Evolutionary conservation across 208 protist genomes (phyloP).

Genomic region (Acanthamoeba castellanii): DNA sequence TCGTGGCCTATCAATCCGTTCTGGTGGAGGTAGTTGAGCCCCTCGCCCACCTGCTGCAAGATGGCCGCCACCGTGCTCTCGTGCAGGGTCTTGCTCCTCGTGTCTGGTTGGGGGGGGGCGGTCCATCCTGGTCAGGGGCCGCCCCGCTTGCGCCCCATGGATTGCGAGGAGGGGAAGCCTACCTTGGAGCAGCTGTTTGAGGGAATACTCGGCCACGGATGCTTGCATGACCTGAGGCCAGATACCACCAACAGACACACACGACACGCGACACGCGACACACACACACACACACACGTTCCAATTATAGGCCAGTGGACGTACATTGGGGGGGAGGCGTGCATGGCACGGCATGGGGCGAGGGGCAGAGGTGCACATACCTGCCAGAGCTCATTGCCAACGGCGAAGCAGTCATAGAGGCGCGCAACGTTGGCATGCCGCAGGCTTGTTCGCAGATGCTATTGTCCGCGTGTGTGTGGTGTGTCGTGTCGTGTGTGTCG

Average conservation of each 20-base stretch:
- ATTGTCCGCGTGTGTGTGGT: too few species aligned
- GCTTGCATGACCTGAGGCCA: not conserved
- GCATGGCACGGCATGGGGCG: too few species aligned
- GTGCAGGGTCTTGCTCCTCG: not conserved
- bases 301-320: too few species aligned
- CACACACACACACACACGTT: too few species aligned
- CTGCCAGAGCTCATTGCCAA: constrained; percentile 8
- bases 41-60: not conserved
- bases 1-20: not conserved
- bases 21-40: not conserved
- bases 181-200: not conserved
- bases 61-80: not conserved
- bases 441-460: not conserved
- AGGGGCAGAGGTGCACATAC: too few species aligned
- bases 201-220: not conserved
- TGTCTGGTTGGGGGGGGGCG: not conserved
- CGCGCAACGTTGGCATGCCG: not conserved
- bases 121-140: too few species aligned
- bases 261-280: too few species aligned
- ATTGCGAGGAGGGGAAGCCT: too few species aligned
- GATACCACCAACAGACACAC: too few species aligned
- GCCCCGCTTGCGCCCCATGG: too few species aligned
- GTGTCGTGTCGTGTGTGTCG: too few species aligned
- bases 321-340: too few species aligned
- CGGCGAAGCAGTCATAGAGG: not conserved